These are phyloP conservation scores for Orbilia blumenaviensis DNA, from an alignment of 2,329 filamentous ascomycete genomes.

Conservation along the genomic window DNA sequence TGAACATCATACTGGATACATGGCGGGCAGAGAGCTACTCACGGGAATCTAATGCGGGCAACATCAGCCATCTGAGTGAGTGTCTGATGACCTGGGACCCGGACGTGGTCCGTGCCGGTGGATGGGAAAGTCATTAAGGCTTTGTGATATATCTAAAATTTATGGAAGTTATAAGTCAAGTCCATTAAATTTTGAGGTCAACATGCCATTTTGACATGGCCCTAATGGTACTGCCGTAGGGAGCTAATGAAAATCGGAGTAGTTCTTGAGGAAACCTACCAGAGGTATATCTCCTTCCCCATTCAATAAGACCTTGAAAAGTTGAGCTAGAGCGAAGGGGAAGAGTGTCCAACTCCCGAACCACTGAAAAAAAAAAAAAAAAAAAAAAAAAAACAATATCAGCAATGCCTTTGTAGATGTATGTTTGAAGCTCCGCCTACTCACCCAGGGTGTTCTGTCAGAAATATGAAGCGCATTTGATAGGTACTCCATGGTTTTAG, in stretches of 20 bases:
- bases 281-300: constrained; percentile 18
- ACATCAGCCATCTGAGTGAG: constrained; percentile 15
- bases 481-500: constrained; percentile 41
- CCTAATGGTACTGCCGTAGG: too few species aligned
- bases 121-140: constrained; percentile 32
- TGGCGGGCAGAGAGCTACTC: not conserved
- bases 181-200: too few species aligned
- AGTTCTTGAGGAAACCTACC: constrained; percentile 9
- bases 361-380: constrained; percentile 20
- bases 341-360: constrained; percentile 45
- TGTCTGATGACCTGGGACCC: not conserved
- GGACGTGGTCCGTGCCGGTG: not conserved
- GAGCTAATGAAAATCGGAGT: not conserved
- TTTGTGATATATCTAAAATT: constrained; percentile 23
- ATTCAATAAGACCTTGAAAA: constrained; percentile 24
- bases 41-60: constrained; percentile 38
- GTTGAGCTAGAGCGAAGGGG: constrained; percentile 29
- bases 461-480: constrained; percentile 22
- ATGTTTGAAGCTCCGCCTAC: not conserved
- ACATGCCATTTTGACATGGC: too few species aligned
- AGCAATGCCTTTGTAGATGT: not conserved
- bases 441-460: constrained; percentile 20
- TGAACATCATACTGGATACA: not conserved
- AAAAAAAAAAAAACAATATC: not conserved
- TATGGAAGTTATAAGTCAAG: not conserved